Percentiles rank a stretch among this genome's conserved stretches.
These are phyloP conservation scores for Colletotrichum tamarilloi DNA, from an alignment of 2,329 filamentous ascomycete species.

Conservation along the genomic window DNA sequence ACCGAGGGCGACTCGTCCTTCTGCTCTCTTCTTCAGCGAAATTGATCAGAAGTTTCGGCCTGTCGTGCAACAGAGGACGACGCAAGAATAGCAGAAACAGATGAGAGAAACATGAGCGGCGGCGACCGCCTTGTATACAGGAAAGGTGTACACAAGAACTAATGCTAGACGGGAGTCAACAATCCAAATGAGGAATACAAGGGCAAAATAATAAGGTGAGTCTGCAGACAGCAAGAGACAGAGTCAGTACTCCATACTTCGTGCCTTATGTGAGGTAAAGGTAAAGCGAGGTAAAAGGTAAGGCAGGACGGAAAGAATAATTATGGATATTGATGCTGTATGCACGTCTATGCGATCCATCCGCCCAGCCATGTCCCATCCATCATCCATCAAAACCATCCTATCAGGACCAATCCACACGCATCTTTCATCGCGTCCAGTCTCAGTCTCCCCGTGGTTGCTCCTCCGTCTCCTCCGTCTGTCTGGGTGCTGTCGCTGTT, in stretches of 20 bases:
- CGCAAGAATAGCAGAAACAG: neutral
- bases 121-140: neutral
- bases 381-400: neutral
- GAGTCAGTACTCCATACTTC: neutral
- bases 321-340: constrained; percentile 23
- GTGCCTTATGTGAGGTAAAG: neutral
- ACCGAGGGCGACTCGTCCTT: neutral
- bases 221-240: neutral
- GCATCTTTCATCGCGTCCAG: neutral
- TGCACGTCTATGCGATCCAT: constrained; percentile 24
- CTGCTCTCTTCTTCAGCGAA: neutral
- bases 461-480: constrained; percentile 1
- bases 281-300: constrained; percentile 8
- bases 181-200: neutral
- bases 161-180: neutral
- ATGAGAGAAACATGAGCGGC: neutral
- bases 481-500: neutral
- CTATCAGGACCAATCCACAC: constrained; percentile 20
- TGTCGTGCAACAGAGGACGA: neutral
- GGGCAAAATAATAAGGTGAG: neutral
- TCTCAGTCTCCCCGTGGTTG: constrained; percentile 1
- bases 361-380: neutral
- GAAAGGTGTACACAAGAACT: constrained; percentile 1
- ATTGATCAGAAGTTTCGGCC: neutral
- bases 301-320: constrained; percentile 14